Conservation (phyloP, 768 basidiomycete species). For the Sistotremastrum niveocremeum region DNA sequence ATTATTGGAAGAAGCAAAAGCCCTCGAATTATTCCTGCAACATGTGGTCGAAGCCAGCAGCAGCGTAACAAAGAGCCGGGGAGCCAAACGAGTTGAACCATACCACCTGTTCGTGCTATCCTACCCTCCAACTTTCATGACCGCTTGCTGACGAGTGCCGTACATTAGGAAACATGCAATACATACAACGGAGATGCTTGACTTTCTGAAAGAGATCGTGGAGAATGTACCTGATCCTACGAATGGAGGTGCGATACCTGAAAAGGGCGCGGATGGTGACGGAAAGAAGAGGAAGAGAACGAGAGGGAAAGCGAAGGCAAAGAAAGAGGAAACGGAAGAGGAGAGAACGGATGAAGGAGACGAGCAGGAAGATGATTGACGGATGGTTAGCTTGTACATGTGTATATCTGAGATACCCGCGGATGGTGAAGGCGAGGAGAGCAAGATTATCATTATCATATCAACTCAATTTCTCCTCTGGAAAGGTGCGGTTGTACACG, state of each 20-base stretch:
- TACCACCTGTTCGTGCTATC: constrained; percentile 71
- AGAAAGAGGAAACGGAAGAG: constrained; percentile 2
- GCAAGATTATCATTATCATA: too few species aligned
- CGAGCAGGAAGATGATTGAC: constrained; percentile 21
- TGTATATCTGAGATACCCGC: neutral
- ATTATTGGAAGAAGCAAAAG: constrained; percentile 52
- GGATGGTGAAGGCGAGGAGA: neutral
- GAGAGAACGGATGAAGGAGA: constrained; percentile 27
- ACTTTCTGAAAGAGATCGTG: constrained; percentile 90
- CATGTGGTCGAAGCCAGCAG: constrained; percentile 71
- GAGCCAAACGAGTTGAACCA: constrained; percentile 79
- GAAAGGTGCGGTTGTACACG: too few species aligned
- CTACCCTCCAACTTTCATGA: neutral
- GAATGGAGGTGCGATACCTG: constrained; percentile 64
- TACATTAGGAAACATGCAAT: constrained; percentile 76
- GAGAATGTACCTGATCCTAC: constrained; percentile 78
- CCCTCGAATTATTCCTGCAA: constrained; percentile 82
- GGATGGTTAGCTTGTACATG: neutral
- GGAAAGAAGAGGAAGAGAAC: constrained; percentile 37
- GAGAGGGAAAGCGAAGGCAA: constrained; percentile 36
- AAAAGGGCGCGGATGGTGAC: constrained; percentile 14
- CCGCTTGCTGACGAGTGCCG: neutral
- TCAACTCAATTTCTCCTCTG: too few species aligned
- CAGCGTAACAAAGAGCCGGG: constrained; percentile 64
- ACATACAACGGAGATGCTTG: constrained; percentile 75